Conservation (phyloP, 2,329 filamentous ascomycete species). For the Phialophora macrospora region DNA sequence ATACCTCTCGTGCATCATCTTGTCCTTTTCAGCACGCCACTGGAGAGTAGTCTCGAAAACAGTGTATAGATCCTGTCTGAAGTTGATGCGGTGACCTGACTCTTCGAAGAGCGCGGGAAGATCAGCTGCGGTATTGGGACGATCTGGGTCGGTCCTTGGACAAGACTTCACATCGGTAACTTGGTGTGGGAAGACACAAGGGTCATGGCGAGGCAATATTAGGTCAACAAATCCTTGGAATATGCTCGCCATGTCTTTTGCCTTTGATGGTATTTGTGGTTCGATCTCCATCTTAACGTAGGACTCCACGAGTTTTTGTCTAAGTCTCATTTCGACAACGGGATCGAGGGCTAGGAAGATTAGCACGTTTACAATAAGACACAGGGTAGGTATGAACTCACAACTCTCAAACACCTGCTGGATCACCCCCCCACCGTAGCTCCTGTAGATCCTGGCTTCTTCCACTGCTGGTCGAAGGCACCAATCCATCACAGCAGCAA, state of each 20-base stretch:
- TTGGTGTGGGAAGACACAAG: background rate
- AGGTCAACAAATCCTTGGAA: constrained; percentile 1
- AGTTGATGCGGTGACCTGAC: background rate
- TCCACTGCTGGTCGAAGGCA: background rate
- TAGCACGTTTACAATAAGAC: background rate
- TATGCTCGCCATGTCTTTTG: background rate
- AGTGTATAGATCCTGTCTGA: background rate
- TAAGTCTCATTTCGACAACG: background rate
- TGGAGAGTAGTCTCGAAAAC: constrained; percentile 1
- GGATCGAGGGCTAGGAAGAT: background rate
- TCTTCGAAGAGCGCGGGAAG: background rate
- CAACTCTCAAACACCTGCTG: background rate
- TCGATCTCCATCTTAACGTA: background rate
- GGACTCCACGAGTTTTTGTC: background rate
- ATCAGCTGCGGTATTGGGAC: background rate
- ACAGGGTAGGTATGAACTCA: background rate
- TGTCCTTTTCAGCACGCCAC: background rate
- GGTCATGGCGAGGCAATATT: background rate
- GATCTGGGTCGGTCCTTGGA: background rate
- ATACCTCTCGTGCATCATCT: background rate
- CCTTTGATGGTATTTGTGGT: background rate
- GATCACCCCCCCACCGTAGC: background rate
- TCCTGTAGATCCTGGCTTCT: background rate
- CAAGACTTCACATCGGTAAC: background rate
- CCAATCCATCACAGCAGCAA: background rate